Base-by-base conservation (phyloP, 805 yeast genomes). In the Spathaspora arborariae region DNA sequence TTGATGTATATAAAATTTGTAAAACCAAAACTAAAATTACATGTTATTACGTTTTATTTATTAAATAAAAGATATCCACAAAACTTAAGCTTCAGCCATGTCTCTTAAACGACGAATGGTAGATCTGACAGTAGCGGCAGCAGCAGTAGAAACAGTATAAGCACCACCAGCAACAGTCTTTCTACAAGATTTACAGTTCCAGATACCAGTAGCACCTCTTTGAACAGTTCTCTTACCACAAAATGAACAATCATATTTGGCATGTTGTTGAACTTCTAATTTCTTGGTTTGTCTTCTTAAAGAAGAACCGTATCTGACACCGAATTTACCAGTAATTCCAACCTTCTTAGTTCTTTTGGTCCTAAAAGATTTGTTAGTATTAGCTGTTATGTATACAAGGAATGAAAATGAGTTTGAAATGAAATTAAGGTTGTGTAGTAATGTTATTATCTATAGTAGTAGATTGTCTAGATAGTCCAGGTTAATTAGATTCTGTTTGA, bases 251-350 rank as follows among this genome's bases (percentile, higher is more conserved):
- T 88, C 96, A 86, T 95, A 94, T 75, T 88, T 88, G 68, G 99
- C 87, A 80, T 92, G 99, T 78, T 91, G 97, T 80, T 90, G 97
- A 70, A 89, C 85, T 82, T 95, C 99, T 78, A 94, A 82, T 84
- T 94, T 94, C 86, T 91, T 91, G 84, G 96, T 88, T 80, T 90
- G 97, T 81, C 98, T 89, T 87, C 99, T 92, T 78, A 94, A 83
- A 60, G 99, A 95, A 68, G 99, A 92, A 91, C 99, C 96, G 84
- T 94, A 94, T 85, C 99, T 91, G 81, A 94, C 97, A 89, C 99
- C 99, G 85, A 89, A 94, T 84, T 95, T 95, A 85, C 99, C 99
- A 77, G 99, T 94, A 84, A 94, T 94, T 79, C 99, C 99, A 76
- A 94, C 99, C 89, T 94, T 94, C 96, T 94, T 94, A 67, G 99